Percentiles rank a stretch among this genome's conserved stretches.
These are phyloP conservation scores for Coemansia sp. DNA, from an alignment of 192 early-diverging fungal species.

Conservation along the genomic window DNA sequence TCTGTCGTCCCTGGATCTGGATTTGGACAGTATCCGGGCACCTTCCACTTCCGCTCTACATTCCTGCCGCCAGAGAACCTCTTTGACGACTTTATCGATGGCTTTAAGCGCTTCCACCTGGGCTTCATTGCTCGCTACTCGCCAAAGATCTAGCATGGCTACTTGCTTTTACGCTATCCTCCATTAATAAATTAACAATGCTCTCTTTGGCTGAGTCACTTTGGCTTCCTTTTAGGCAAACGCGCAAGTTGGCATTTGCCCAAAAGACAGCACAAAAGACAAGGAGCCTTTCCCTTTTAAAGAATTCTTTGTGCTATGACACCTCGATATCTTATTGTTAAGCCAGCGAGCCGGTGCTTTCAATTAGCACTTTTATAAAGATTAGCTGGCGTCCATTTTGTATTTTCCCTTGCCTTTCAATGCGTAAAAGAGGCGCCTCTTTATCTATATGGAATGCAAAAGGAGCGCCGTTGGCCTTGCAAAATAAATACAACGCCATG, in stretches of 20 bases:
- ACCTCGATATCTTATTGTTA: not conserved
- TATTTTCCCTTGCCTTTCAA: not conserved
- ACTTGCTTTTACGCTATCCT: not conserved
- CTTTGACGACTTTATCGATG: constrained; percentile 86
- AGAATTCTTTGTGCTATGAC: constrained; percentile 8
- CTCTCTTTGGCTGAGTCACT: not conserved
- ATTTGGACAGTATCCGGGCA: constrained; percentile 87
- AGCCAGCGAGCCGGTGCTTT: not conserved
- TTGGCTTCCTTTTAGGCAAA: not conserved
- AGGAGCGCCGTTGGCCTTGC: not conserved
- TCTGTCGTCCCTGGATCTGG: constrained; percentile 95
- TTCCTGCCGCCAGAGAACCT: constrained; percentile 93
- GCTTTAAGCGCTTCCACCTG: constrained; percentile 78
- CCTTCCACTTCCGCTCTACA: constrained; percentile 95
- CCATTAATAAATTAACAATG: not conserved
- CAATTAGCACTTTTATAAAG: not conserved
- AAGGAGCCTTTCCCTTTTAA: not conserved
- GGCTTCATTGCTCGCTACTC: constrained; percentile 73
- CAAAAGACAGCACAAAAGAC: not conserved
- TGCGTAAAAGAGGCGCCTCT: not conserved
- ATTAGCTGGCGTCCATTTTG: not conserved
- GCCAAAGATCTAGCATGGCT: constrained; percentile 19
- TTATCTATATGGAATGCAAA: not conserved
- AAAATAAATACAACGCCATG: not conserved
- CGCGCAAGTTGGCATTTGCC: not conserved